phyloP scores from a whole-genome alignment of 2,329 filamentous ascomycete genomes.

The Fusarium nisikadoi region DNA sequence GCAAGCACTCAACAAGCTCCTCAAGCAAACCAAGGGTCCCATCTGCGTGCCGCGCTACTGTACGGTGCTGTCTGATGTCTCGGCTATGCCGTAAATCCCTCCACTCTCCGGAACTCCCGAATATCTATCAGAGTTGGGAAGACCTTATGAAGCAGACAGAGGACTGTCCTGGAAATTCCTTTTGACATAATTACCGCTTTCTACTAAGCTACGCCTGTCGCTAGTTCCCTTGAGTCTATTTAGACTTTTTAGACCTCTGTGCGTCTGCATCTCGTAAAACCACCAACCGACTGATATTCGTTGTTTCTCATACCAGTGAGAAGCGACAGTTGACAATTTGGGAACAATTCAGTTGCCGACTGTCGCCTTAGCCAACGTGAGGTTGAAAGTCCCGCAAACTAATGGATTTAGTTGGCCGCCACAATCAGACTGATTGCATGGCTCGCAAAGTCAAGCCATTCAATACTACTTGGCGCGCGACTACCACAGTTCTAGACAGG shows the following conservation, averaged over 20 bases:
- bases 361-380: neutral
- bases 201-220: neutral
- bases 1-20: constrained; percentile 15
- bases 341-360: neutral
- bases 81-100: constrained; percentile 27
- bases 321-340: neutral
- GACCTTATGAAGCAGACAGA: neutral
- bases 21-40: constrained; percentile 11
- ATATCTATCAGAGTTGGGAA: neutral
- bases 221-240: constrained; percentile 7
- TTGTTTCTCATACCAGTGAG: neutral
- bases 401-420: constrained; percentile 1
- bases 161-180: neutral
- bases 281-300: neutral
- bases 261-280: neutral
- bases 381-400: constrained; percentile 9
- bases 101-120: constrained; percentile 32
- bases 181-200: neutral
- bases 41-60: constrained; percentile 12
- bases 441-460: neutral
- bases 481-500: neutral
- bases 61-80: constrained; percentile 13
- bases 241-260: neutral
- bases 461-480: neutral
- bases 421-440: constrained; percentile 9